Percentiles rank a stretch among this genome's conserved stretches.
phyloP scores from a whole-genome alignment of 306 rosid species.

The Calophaca sinica region DNA sequence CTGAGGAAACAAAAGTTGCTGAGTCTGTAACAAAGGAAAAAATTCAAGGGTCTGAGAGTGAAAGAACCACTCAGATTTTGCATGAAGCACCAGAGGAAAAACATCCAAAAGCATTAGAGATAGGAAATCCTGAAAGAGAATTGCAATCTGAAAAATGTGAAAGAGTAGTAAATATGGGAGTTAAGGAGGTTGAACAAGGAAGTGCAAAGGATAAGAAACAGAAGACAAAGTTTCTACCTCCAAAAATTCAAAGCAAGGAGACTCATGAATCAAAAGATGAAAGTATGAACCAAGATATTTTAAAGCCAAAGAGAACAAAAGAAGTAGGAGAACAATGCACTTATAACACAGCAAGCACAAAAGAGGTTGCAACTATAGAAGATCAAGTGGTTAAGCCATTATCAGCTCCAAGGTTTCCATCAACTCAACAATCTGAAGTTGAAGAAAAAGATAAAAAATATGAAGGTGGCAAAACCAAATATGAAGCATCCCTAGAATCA shows the following conservation, averaged over 20 bases:
- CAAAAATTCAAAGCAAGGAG: constrained; percentile 31
- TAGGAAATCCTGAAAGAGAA: constrained; percentile 11
- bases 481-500: constrained; percentile 30
- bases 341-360: too few relatives aligned
- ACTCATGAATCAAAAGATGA: constrained; percentile 5
- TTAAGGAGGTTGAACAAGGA: constrained; percentile 34
- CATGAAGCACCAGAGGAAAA: constrained; percentile 23
- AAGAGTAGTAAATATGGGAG: background rate
- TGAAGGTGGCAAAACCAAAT: constrained; percentile 20
- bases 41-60: background rate
- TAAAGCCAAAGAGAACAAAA: constrained; percentile 26
- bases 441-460: background rate
- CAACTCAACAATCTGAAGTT: constrained; percentile 40
- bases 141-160: background rate
- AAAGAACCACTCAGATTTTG: constrained; percentile 1
- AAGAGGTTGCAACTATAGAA: constrained; percentile 3
- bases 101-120: constrained; percentile 4
- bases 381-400: constrained; percentile 23
- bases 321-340: constrained; percentile 6
- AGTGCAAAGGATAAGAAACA: constrained; percentile 16
- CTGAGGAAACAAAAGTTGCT: constrained; percentile 12
- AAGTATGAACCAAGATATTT: background rate
- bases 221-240: background rate
- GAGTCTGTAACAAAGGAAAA: constrained; percentile 27
- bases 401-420: constrained; percentile 7